Base-by-base conservation (phyloP, 352 stramenopile species). In the Globisporangium nagaii region DNA sequence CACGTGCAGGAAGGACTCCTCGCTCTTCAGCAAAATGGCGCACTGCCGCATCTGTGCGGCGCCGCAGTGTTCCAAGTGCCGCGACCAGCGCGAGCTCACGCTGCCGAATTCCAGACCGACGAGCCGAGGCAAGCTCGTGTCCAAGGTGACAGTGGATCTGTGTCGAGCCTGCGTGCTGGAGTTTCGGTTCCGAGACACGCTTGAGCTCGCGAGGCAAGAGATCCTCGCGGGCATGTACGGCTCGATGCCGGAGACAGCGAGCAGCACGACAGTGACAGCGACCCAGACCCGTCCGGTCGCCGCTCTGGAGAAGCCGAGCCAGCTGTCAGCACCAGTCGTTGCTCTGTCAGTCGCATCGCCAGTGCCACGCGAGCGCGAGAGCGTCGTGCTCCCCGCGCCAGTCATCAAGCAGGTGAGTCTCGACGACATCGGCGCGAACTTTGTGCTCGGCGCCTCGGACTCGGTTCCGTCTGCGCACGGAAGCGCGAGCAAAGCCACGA, bases 31-130 rank as follows among this genome's bases (percentile, higher is more conserved):
- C 31, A 36, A 22, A 13, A 30, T 48, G 36, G 17, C 43, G 1
- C 15, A 31, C 25, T 62, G 56, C 27, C 31, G 37, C 2, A 39
- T 62, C 13, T 62, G 56, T n/a, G 15, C 31, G 10, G 12, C 37
- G n/a, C 30, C 41, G 6, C 20, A 53, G 37, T 56, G 56, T 47
- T 42, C 46, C 41, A 55, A 43, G 46, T 62, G 55, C 46, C 50
- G 46, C 7, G 48, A 52, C 17, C 30, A 50, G 20, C 55, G 37
- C 1, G 32, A 56, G 36, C 27, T 62, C n/a, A 1, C 44, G 32
- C 39, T 22, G 13, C 28, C 36, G 12, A 24, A 22, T 41, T 22
- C 36, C 10, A 41, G 22, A 8, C 17, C 19, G 3, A 25, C 6
- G 15, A n/a, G n/a, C 27, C 17, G 24, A 4, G 11, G 28, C 3